Evolutionary conservation across 768 basidiomycete genomes (phyloP).

Genomic region (Omphalotus guepiniiformis): DNA sequence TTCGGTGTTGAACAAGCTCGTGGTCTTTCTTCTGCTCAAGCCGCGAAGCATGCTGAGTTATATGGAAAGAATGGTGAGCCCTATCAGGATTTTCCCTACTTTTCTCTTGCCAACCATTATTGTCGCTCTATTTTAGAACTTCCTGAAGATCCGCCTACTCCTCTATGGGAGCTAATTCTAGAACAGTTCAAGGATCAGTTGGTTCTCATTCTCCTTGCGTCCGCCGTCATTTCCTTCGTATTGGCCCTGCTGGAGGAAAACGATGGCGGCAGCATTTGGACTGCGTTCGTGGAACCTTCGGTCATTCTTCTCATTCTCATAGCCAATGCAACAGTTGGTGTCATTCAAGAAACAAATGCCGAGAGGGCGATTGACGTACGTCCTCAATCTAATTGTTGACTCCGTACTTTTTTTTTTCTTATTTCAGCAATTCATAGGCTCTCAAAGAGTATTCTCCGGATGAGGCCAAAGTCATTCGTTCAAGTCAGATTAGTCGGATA

Average conservation of each 20-base stretch:
- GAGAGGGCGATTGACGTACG: slow-evolving; percentile 96
- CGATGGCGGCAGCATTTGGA: slow-evolving; percentile 58
- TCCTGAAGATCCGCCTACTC: slow-evolving; percentile 88
- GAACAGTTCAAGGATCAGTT: slow-evolving; percentile 99
- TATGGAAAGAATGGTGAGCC: slow-evolving; percentile 83
- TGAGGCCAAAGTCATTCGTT: slow-evolving; percentile 86
- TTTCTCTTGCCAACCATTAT: slow-evolving; percentile 5
- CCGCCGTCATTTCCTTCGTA: slow-evolving; percentile 90
- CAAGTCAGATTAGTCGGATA: slow-evolving; percentile 62
- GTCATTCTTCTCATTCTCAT: slow-evolving; percentile 95
- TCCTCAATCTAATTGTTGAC: slow-evolving; percentile 12
- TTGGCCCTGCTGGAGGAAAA: slow-evolving; percentile 85
- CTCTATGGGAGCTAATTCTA: slow-evolving; percentile 91
- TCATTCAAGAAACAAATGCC: slow-evolving; percentile 94
- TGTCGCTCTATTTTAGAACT: slow-evolving; percentile 52
- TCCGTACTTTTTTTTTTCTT: slow-evolving; percentile 7
- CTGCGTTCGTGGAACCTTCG: slow-evolving; percentile 92
- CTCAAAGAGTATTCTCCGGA: slow-evolving; percentile 97
- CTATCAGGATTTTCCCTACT: slow-evolving; percentile 3
- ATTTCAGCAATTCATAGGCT: slow-evolving; percentile 51
- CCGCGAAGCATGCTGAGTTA: slow-evolving; percentile 64
- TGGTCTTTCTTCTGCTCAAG: slow-evolving; percentile 68
- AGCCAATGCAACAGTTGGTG: slow-evolving; percentile 96
- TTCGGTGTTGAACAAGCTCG: slow-evolving; percentile 58
- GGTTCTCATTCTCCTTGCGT: slow-evolving; percentile 92